Percentiles rank a stretch among this genome's conserved stretches.
Evolutionary conservation across 1,284 basidiomycete species (phyloP).

Genomic region (Cutaneotrichosporon mucoides): DNA sequence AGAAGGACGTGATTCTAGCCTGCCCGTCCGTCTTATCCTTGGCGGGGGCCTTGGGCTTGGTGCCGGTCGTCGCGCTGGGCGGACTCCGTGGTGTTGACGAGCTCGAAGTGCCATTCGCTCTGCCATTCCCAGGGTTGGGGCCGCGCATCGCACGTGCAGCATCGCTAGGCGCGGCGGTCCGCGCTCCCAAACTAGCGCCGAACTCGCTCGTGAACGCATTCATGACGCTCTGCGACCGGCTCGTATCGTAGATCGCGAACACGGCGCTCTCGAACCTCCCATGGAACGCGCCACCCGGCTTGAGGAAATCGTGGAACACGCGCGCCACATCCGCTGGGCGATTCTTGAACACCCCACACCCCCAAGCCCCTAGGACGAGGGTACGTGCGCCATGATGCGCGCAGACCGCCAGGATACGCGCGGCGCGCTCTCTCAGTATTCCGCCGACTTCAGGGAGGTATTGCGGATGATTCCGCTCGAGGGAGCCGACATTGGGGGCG

Average conservation of each 20-base stretch:
- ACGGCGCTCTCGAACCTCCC: conserved; percentile 11
- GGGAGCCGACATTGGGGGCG: conserved; percentile 14
- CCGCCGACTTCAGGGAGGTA: not conserved
- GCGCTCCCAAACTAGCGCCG: no score
- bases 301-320: conserved; percentile 7
- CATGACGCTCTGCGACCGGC: not conserved
- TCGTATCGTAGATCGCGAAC: conserved; percentile 10
- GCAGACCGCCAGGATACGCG: conserved; percentile 14
- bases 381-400: conserved; percentile 1
- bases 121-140: no score
- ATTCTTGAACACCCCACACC: conserved; percentile 21
- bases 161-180: no score
- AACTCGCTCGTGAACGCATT: not conserved
- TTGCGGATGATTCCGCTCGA: conserved; percentile 1
- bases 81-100: no score
- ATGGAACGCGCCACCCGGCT: conserved; percentile 1
- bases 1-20: conserved; percentile 1
- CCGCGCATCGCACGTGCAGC: no score
- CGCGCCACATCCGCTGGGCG: conserved; percentile 4
- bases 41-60: no score
- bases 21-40: not conserved
- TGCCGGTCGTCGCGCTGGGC: no score
- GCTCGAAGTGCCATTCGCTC: no score
- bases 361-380: conserved; percentile 21
- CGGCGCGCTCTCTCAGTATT: conserved; percentile 11